These are phyloP conservation scores for Cryphonectria japonica DNA, from an alignment of 2,329 filamentous ascomycete species.

Conservation along the genomic window DNA sequence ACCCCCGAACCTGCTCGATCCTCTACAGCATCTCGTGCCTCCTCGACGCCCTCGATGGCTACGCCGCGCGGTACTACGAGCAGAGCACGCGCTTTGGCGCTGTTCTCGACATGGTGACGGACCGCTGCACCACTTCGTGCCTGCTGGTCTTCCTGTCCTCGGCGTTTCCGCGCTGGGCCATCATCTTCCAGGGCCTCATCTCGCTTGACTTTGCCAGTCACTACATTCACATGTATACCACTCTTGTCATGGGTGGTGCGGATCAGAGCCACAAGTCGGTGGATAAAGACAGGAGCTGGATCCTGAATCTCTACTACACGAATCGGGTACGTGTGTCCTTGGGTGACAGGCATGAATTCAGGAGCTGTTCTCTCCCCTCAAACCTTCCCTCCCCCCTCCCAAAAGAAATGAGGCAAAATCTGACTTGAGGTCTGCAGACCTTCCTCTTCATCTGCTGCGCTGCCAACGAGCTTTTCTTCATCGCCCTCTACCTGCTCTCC, in stretches of 20 bases:
- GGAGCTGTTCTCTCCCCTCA: neutral
- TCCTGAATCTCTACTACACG: constrained; percentile 94
- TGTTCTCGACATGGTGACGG: constrained; percentile 98
- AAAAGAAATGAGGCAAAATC: neutral
- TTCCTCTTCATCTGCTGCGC: constrained; percentile 91
- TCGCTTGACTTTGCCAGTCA: constrained; percentile 92
- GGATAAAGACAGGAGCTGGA: constrained; percentile 82
- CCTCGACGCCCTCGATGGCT: constrained; percentile 92
- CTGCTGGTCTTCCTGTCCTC: constrained; percentile 92
- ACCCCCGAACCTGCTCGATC: constrained; percentile 91
- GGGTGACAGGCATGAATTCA: too few species aligned
- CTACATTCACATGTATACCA: constrained; percentile 99
- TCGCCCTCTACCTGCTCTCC: constrained; percentile 94
- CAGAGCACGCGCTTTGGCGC: constrained; percentile 96
- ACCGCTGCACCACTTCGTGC: constrained; percentile 95
- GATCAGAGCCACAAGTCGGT: constrained; percentile 91
- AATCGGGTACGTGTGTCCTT: constrained; percentile 73
- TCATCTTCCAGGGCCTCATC: constrained; percentile 93
- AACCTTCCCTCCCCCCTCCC: too few species aligned
- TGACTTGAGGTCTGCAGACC: constrained; percentile 56
- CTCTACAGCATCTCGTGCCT: constrained; percentile 94
- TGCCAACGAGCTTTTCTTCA: constrained; percentile 96
- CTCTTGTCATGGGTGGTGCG: constrained; percentile 81
- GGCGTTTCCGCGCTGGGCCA: constrained; percentile 91
- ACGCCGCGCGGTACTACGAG: constrained; percentile 85